Conservation (phyloP, 345 rosid genomes). For the Corchorus olitorius region DNA sequence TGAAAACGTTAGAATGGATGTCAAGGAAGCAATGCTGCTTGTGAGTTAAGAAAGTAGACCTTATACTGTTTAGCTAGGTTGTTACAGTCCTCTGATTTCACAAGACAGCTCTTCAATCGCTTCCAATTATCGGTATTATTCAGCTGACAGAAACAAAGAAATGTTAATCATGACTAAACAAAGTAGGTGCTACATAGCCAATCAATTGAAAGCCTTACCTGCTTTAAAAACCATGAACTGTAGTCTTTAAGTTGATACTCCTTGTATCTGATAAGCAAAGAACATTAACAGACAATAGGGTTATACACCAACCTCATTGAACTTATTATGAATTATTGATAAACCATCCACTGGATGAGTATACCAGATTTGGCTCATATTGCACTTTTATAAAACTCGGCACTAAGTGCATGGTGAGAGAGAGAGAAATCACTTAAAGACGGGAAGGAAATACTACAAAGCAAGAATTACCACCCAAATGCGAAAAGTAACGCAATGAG, state of each 20-base stretch:
- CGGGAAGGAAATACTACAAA: not conserved
- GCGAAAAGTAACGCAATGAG: not conserved
- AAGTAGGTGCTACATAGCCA: not conserved
- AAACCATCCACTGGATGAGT: not conserved
- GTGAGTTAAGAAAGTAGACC: slow-evolving; percentile 38
- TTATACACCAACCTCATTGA: slow-evolving; percentile 9
- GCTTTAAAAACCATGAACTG: slow-evolving; percentile 85
- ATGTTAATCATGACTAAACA: not conserved
- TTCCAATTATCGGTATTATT: slow-evolving; percentile 73
- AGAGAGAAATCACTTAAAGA: not conserved
- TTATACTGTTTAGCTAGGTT: slow-evolving; percentile 65
- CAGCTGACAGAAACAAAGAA: slow-evolving; percentile 49
- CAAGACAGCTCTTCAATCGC: slow-evolving; percentile 85
- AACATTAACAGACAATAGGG: not conserved
- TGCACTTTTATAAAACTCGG: not conserved
- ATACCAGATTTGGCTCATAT: not conserved
- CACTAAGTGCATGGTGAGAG: not conserved
- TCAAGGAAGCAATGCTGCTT: slow-evolving; percentile 13
- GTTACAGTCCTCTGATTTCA: slow-evolving; percentile 76
- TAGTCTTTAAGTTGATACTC: slow-evolving; percentile 93
- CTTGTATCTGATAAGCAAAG: slow-evolving; percentile 64
- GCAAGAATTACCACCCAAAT: not conserved
- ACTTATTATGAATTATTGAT: not conserved
- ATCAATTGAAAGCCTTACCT: slow-evolving; percentile 37
- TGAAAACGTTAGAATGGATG: slow-evolving; percentile 19